phyloP scores from a whole-genome alignment of 495 filamentous ascomycete species.

The Cudoniella acicularis region DNA sequence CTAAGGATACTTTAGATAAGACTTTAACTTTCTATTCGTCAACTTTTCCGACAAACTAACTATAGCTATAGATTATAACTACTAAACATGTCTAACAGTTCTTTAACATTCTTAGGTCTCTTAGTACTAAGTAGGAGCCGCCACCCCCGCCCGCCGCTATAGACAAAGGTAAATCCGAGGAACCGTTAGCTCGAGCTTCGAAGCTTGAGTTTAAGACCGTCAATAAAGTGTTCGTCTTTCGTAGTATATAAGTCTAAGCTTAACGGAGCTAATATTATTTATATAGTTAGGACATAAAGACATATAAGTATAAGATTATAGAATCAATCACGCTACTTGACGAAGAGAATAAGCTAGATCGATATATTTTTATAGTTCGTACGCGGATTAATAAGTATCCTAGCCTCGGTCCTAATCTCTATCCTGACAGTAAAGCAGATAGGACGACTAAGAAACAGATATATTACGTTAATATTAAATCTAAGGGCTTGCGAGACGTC shows the following conservation, averaged over 20 bases:
- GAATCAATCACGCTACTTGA: constrained; percentile 57
- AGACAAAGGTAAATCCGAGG: constrained; percentile 6
- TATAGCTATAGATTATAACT: no score
- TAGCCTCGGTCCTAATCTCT: no score
- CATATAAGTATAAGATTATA: constrained; percentile 74
- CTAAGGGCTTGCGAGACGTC: constrained; percentile 64
- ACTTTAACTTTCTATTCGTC: no score
- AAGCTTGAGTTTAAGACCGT: background rate
- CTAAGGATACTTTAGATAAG: no score
- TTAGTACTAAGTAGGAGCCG: background rate
- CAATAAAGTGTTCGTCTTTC: background rate
- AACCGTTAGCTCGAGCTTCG: background rate
- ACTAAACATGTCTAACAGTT: background rate
- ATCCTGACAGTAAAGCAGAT: no score
- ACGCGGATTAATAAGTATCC: constrained; percentile 3
- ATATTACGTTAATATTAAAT: constrained; percentile 77
- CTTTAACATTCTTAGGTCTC: constrained; percentile 1
- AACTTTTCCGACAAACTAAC: no score
- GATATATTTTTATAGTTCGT: constrained; percentile 80
- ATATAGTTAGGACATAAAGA: constrained; percentile 45
- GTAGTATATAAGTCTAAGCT: background rate
- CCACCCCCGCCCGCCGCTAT: background rate
- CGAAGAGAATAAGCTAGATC: constrained; percentile 56
- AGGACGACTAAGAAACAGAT: no score
- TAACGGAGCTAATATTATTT: background rate